These are phyloP conservation scores for Malus asiatica DNA, from an alignment of 306 rosid genomes.

Conservation along the genomic window DNA sequence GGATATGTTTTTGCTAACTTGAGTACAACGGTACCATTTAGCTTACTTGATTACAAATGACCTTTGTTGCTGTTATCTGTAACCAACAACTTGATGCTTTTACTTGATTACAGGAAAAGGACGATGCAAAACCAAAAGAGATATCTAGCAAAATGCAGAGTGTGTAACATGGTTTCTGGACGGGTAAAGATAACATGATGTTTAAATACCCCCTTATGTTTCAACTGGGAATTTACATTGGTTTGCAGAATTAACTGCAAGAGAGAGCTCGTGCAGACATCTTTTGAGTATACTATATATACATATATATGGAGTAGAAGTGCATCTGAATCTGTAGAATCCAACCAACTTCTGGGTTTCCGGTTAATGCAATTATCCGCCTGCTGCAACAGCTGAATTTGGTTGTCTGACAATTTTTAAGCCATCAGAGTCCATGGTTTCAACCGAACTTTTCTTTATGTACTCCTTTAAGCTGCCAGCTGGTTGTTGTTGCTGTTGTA, in stretches of 20 bases:
- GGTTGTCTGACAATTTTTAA: conserved; percentile 25
- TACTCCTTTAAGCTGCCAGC: conserved; percentile 10
- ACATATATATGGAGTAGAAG: conserved; percentile 45
- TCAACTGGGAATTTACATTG: not conserved
- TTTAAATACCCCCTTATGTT: conserved; percentile 4
- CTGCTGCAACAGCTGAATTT: conserved; percentile 33
- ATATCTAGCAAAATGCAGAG: conserved; percentile 71
- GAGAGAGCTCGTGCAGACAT: conserved; percentile 33
- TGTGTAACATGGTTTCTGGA: conserved; percentile 37
- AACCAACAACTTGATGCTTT: not conserved
- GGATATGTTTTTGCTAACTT: not conserved
- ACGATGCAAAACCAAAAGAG: conserved; percentile 57
- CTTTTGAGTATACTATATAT: conserved; percentile 33
- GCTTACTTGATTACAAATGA: not conserved
- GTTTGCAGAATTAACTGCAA: conserved; percentile 40
- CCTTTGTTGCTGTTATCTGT: not conserved
- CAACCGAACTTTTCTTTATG: conserved; percentile 24
- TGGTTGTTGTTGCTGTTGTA: conserved; percentile 1
- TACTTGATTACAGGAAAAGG: conserved; percentile 56
- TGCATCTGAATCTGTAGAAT: conserved; percentile 32
- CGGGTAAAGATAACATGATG: conserved; percentile 19
- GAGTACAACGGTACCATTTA: not conserved
- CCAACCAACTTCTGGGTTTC: conserved; percentile 29
- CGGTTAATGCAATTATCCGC: conserved; percentile 26
- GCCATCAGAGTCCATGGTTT: conserved; percentile 8